A percentile compares a stretch with the other conserved stretches of the same genome.
Evolutionary conservation across 257 asterid genomes (phyloP).

Genomic region (Fraxinus pennsylvanica): DNA sequence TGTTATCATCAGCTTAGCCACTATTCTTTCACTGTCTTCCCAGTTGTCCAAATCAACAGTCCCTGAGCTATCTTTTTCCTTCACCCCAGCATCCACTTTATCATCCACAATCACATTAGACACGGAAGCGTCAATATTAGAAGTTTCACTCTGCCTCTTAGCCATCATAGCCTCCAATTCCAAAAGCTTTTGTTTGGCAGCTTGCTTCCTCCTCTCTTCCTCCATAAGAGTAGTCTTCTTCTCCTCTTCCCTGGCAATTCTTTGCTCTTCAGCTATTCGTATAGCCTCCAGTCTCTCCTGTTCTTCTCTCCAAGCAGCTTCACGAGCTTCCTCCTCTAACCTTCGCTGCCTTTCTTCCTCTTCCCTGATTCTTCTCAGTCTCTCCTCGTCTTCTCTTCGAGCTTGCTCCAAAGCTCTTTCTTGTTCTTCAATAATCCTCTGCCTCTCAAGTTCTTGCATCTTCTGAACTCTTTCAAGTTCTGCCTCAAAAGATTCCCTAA

Average conservation of each 20-base stretch:
- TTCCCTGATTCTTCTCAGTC: slow-evolving; percentile 70
- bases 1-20: slow-evolving; percentile 57
- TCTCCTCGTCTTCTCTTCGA: slow-evolving; percentile 85
- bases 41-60: slow-evolving; percentile 62
- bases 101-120: slow-evolving; percentile 43
- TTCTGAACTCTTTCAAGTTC: slow-evolving; percentile 96
- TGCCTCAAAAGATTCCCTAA: slow-evolving; percentile 94
- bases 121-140: slow-evolving; percentile 39
- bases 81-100: slow-evolving; percentile 40
- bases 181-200: slow-evolving; percentile 82
- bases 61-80: slow-evolving; percentile 49
- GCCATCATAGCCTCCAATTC: slow-evolving; percentile 96
- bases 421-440: slow-evolving; percentile 77
- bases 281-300: slow-evolving; percentile 77
- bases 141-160: slow-evolving; percentile 55
- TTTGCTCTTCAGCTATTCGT: slow-evolving; percentile 75
- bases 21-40: slow-evolving; percentile 88
- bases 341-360: slow-evolving; percentile 69
- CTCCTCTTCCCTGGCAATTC: slow-evolving; percentile 84
- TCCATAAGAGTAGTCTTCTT: slow-evolving; percentile 62
- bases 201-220: slow-evolving; percentile 95
- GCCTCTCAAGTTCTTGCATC: slow-evolving; percentile 95
- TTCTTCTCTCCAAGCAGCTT: slow-evolving; percentile 93
- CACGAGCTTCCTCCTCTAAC: slow-evolving; percentile 88
- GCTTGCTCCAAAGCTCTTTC: slow-evolving; percentile 85